Percentiles rank a stretch among this genome's conserved stretches.
Conservation (phyloP, 305 asterid genomes). For the Vinca major region DNA sequence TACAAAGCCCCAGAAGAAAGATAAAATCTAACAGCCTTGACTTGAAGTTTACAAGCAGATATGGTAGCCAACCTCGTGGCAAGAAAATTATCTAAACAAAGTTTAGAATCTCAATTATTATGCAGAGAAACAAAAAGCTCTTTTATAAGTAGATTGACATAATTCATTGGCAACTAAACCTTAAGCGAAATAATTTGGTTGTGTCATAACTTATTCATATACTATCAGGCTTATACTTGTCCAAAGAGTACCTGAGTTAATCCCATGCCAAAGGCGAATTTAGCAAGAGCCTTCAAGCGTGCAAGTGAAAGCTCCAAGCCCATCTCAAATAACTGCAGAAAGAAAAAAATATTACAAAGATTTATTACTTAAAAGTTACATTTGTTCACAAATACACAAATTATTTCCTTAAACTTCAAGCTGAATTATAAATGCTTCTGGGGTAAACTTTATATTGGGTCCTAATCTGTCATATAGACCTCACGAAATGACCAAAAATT, state of each 20-base stretch:
- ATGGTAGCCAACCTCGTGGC: background rate
- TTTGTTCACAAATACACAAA: background rate
- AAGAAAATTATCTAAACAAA: background rate
- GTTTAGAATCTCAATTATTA: background rate
- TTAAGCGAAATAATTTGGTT: background rate
- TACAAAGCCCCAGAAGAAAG: background rate
- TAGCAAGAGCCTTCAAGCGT: conserved; percentile 89
- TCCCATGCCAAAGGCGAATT: conserved; percentile 95
- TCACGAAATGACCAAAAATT: background rate
- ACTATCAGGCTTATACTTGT: background rate
- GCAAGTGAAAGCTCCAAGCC: conserved; percentile 97
- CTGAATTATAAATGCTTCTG: background rate
- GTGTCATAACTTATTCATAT: background rate
- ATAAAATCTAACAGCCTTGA: background rate
- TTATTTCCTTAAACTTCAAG: background rate
- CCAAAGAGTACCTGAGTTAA: conserved; percentile 62
- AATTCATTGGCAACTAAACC: background rate
- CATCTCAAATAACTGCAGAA: conserved; percentile 95
- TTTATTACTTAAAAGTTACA: background rate
- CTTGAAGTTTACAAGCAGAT: background rate
- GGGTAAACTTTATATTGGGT: background rate
- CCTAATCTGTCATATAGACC: background rate
- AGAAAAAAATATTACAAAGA: background rate
- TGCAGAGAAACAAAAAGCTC: background rate
- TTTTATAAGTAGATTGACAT: background rate